These are phyloP conservation scores for Trematosphaeria pertusa DNA, from an alignment of 2,329 filamentous ascomycete genomes.

Conservation along the genomic window DNA sequence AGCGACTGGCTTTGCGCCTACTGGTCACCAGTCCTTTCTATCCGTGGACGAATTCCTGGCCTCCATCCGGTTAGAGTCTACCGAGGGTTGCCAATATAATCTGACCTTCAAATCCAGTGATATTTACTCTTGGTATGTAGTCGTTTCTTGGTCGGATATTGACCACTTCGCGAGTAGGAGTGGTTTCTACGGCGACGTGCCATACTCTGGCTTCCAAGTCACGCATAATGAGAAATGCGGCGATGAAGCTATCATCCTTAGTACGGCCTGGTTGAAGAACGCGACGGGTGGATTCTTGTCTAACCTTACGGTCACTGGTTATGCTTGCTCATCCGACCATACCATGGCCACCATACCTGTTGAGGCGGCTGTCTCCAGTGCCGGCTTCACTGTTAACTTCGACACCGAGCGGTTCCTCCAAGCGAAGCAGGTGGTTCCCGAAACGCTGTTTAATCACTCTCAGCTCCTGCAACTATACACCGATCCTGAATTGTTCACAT, in stretches of 20 bases:
- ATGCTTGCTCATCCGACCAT: conserved; percentile 18
- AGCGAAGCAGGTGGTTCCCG: conserved; percentile 1
- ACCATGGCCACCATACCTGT: conserved; percentile 14
- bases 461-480: conserved; percentile 10
- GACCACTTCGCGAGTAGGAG: neutral
- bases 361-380: conserved; percentile 10
- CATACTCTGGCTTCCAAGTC: neutral
- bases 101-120: conserved; percentile 3
- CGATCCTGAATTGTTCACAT: conserved; percentile 10
- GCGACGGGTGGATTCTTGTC: neutral
- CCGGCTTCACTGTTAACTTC: conserved; percentile 2
- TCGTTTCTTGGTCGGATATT: conserved; percentile 6
- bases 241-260: conserved; percentile 8
- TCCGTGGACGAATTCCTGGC: neutral
- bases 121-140: neutral
- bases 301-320: conserved; percentile 9
- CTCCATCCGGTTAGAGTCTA: conserved; percentile 5
- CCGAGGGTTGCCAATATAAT: conserved; percentile 11
- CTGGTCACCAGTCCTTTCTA: neutral
- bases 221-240: conserved; percentile 13
- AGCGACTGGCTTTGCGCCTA: conserved; percentile 2
- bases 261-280: conserved; percentile 8
- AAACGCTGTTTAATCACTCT: conserved; percentile 5
- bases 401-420: conserved; percentile 8
- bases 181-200: neutral